phyloP scores from a whole-genome alignment of 2,329 filamentous ascomycete genomes.

The Pseudogymnoascus sp. region DNA sequence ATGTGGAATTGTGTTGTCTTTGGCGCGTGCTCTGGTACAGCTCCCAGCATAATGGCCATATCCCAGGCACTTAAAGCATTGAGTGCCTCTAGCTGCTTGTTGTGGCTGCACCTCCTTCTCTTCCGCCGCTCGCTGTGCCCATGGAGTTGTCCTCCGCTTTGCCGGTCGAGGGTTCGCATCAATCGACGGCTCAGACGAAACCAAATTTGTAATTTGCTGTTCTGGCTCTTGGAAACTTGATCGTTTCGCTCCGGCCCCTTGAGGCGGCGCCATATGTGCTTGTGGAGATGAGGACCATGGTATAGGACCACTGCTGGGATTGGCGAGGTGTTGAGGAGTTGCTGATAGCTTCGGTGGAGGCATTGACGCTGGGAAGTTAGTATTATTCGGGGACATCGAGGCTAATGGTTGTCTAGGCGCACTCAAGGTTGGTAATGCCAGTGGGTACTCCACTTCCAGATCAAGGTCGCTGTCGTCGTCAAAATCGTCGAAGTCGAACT shows the following conservation, averaged over 20 bases:
- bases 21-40: neutral
- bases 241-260: constrained; percentile 14
- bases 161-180: constrained; percentile 25
- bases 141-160: constrained; percentile 30
- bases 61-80: neutral
- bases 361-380: constrained; percentile 12
- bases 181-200: constrained; percentile 9
- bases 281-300: constrained; percentile 38
- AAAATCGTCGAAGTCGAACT: constrained; percentile 74
- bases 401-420: neutral
- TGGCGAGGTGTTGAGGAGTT: neutral
- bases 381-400: neutral
- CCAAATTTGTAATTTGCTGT: constrained; percentile 10
- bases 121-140: constrained; percentile 25
- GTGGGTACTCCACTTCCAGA: constrained; percentile 54
- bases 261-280: constrained; percentile 32
- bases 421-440: constrained; percentile 17
- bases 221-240: constrained; percentile 11
- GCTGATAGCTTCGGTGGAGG: neutral
- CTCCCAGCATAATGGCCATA: neutral
- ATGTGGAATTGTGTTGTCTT: neutral
- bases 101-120: constrained; percentile 16
- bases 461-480: constrained; percentile 75
- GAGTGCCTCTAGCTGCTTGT: neutral
- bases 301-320: constrained; percentile 23